Conservation (phyloP, 768 basidiomycete genomes). For the Leccinellum luteum region DNA sequence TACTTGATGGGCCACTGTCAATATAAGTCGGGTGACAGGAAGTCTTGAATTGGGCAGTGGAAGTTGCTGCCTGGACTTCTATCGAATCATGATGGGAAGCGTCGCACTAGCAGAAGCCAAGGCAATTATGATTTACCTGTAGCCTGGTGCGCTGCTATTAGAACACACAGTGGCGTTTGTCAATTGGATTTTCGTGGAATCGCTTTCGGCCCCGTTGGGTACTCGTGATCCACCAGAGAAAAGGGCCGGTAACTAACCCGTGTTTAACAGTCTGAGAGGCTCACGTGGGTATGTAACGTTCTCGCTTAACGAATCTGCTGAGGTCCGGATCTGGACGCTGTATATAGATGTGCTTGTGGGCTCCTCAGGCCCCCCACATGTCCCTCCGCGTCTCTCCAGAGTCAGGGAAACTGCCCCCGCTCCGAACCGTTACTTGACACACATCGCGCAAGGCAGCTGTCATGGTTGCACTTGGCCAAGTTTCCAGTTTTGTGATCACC, state of each 20-base stretch:
- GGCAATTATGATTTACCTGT: background rate
- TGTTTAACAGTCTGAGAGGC: background rate
- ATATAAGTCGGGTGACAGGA: background rate
- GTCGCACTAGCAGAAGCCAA: background rate
- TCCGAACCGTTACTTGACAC: conserved; percentile 1
- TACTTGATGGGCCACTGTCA: background rate
- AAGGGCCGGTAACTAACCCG: background rate
- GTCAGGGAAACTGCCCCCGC: background rate
- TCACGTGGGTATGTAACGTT: background rate
- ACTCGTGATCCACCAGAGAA: background rate
- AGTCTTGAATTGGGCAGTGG: background rate
- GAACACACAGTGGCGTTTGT: background rate
- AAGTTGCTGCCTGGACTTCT: background rate
- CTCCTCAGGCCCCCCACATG: background rate
- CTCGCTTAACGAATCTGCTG: background rate
- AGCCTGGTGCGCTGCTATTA: background rate
- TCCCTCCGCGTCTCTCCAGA: too few relatives aligned
- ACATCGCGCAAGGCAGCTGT: background rate
- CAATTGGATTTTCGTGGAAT: background rate
- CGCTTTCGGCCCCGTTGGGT: background rate
- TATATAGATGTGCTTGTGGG: background rate
- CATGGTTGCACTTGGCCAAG: background rate
- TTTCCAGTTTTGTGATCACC: background rate
- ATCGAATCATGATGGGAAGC: background rate
- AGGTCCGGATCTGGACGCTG: background rate